Evolutionary conservation across 805 yeast genomes (phyloP).

Genomic region (Pichia insulana): DNA sequence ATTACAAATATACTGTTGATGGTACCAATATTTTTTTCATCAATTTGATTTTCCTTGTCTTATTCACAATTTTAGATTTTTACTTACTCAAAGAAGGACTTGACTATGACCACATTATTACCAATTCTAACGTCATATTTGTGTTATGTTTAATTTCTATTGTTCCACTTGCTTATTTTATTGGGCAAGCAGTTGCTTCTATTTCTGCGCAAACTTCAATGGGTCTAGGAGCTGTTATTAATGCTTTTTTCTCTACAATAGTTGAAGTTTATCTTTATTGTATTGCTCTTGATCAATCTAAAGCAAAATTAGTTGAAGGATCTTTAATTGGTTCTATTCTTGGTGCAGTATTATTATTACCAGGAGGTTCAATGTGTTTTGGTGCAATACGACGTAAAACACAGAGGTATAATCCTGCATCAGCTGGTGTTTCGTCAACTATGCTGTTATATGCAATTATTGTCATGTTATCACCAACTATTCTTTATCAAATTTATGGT

Average conservation of each 20-base stretch:
- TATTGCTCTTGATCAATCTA: constrained; percentile 78
- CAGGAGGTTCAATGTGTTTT: constrained; percentile 95
- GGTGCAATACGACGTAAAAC: constrained; percentile 91
- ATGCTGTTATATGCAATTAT: constrained; percentile 87
- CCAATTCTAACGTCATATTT: constrained; percentile 62
- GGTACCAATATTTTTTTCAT: constrained; percentile 92
- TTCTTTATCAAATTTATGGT: constrained; percentile 85
- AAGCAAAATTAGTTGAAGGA: constrained; percentile 90
- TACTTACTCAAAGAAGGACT: constrained; percentile 46
- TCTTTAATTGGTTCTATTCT: constrained; percentile 88
- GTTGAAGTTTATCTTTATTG: constrained; percentile 90
- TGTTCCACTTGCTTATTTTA: constrained; percentile 90
- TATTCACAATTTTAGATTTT: constrained; percentile 75
- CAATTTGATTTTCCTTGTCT: constrained; percentile 69
- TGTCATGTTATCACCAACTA: constrained; percentile 87
- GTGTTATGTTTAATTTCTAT: constrained; percentile 72
- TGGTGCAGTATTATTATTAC: constrained; percentile 85
- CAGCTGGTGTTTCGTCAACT: constrained; percentile 96
- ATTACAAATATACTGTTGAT: constrained; percentile 91
- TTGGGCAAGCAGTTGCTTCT: constrained; percentile 99
- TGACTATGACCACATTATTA: constrained; percentile 34
- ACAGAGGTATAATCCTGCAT: constrained; percentile 88
- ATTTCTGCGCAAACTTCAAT: constrained; percentile 96
- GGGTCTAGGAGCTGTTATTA: constrained; percentile 98
- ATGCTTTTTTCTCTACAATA: constrained; percentile 93